Conservation (phyloP, 768 basidiomycete genomes). For the Boletus pseudo-olivaceus region DNA sequence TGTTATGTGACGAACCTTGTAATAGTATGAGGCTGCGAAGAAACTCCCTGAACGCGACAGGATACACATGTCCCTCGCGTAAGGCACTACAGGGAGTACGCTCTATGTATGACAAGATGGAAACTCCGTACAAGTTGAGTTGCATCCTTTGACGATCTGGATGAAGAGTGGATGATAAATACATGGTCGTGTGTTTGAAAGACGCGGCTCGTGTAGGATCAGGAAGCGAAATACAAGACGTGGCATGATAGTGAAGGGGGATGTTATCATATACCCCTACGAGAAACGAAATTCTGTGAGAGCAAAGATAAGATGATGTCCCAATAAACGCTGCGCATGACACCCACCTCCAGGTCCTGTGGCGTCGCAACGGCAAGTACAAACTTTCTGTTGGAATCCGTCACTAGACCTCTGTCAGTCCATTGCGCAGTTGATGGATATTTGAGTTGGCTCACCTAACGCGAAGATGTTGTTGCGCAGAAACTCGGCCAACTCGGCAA, state of each 20-base stretch:
- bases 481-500: slow-evolving; percentile 81
- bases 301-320: neutral
- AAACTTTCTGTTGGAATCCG: slow-evolving; percentile 77
- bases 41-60: neutral
- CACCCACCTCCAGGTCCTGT: slow-evolving; percentile 59
- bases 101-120: neutral
- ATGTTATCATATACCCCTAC: slow-evolving; percentile 22
- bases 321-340: neutral
- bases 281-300: slow-evolving; percentile 29
- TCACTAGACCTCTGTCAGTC: slow-evolving; percentile 50
- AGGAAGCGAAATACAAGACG: neutral
- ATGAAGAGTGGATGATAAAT: neutral
- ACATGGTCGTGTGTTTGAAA: neutral
- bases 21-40: neutral
- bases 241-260: neutral
- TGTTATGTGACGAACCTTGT: neutral
- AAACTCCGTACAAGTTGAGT: neutral
- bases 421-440: neutral
- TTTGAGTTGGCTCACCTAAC: slow-evolving; percentile 48
- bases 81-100: neutral
- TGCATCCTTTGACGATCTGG: neutral
- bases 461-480: slow-evolving; percentile 71
- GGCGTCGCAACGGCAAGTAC: slow-evolving; percentile 76
- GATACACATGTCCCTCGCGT: neutral
- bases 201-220: neutral